These are phyloP conservation scores for Heterobasidion irregulare DNA, from an alignment of 1,284 basidiomycete species.

Conservation along the genomic window DNA sequence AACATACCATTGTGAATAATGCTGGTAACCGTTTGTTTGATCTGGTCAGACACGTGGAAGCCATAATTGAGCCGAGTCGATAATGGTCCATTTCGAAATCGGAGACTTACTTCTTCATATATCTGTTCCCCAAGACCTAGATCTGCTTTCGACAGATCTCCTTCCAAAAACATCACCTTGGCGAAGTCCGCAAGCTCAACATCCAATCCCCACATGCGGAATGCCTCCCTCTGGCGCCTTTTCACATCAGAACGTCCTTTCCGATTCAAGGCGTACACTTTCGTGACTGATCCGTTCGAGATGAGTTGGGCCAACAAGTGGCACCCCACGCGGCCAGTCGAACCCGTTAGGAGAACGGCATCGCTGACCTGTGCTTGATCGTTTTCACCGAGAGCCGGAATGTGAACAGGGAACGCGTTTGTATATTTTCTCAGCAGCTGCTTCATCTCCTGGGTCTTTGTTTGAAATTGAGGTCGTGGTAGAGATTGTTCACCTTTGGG, in stretches of 20 bases:
- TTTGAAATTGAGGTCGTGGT: not conserved
- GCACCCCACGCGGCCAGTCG: constrained; percentile 18
- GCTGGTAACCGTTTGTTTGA: constrained; percentile 15
- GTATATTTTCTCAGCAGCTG: constrained; percentile 12
- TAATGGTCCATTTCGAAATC: too few species aligned
- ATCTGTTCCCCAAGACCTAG: constrained; percentile 20
- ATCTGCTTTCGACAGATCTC: constrained; percentile 17
- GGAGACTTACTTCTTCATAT: constrained; percentile 19
- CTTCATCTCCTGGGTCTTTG: constrained; percentile 6
- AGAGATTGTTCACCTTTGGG: not conserved
- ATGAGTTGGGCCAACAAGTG: constrained; percentile 16
- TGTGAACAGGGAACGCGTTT: constrained; percentile 6
- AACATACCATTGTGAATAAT: constrained; percentile 25
- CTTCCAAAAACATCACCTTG: constrained; percentile 26
- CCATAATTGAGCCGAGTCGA: not conserved
- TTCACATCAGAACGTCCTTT: constrained; percentile 1
- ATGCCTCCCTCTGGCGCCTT: constrained; percentile 22
- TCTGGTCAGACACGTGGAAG: constrained; percentile 3
- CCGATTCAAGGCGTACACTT: constrained; percentile 18
- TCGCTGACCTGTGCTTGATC: constrained; percentile 3
- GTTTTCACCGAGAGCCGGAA: not conserved
- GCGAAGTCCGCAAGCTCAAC: constrained; percentile 14
- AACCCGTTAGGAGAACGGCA: constrained; percentile 19
- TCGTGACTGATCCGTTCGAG: constrained; percentile 9
- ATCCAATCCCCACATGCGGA: constrained; percentile 23